These are phyloP conservation scores for Antrodiella citrinella DNA, from an alignment of 768 basidiomycete species.

Conservation along the genomic window DNA sequence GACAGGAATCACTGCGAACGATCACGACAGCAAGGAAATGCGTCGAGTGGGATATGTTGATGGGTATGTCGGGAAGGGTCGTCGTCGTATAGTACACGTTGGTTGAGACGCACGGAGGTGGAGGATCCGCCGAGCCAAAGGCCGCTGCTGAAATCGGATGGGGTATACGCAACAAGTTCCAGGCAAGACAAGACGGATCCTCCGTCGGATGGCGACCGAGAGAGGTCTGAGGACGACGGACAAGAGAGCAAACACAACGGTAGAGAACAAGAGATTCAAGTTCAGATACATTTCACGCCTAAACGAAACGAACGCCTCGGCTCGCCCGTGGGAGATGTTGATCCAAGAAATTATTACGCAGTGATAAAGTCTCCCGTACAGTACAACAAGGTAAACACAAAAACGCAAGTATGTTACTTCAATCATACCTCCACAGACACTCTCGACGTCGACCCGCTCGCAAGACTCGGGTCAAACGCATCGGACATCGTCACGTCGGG, in stretches of 20 bases:
- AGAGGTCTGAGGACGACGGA: background rate
- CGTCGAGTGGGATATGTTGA: conserved; percentile 7
- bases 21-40: conserved; percentile 12
- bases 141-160: conserved; percentile 30
- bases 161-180: conserved; percentile 37
- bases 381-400: background rate
- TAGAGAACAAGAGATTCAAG: background rate
- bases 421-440: background rate
- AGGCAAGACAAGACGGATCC: conserved; percentile 46
- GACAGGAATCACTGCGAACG: conserved; percentile 13
- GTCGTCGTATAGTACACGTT: background rate
- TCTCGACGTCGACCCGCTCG: too few species aligned
- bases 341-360: background rate
- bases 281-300: background rate
- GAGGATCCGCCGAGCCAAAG: conserved; percentile 51
- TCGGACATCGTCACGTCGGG: too few species aligned
- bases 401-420: background rate
- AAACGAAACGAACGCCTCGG: background rate
- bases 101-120: conserved; percentile 10
- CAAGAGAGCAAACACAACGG: background rate
- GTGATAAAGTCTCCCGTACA: background rate
- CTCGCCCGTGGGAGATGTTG: background rate
- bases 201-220: conserved; percentile 13
- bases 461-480: too few species aligned
- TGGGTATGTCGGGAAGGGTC: conserved; percentile 6